These are phyloP conservation scores for Colletotrichum magnum DNA, from an alignment of 2,329 filamentous ascomycete species.

Conservation along the genomic window DNA sequence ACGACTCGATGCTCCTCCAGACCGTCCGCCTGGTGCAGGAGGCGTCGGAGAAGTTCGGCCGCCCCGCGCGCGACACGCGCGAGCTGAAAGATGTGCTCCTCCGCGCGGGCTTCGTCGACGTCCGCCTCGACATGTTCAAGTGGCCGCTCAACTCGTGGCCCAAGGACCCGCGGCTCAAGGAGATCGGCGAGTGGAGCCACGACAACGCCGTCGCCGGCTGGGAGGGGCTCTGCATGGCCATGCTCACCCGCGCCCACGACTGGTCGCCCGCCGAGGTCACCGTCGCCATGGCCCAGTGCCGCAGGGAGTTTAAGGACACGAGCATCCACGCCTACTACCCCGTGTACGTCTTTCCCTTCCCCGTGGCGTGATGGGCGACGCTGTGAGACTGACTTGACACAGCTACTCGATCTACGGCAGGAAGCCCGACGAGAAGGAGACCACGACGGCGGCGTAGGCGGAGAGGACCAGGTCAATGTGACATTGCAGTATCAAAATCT, in stretches of 20 bases:
- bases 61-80: not conserved
- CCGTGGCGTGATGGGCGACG: too few species aligned
- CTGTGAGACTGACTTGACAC: too few species aligned
- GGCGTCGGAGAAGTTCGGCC: not conserved
- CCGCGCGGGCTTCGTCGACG: not conserved
- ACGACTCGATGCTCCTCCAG: slow-evolving; percentile 44
- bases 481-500: too few species aligned
- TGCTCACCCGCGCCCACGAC: not conserved
- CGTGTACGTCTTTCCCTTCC: not conserved
- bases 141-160: slow-evolving; percentile 12
- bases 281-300: not conserved
- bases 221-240: not conserved
- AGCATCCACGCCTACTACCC: not conserved
- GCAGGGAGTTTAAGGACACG: not conserved
- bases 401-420: too few species aligned
- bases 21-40: slow-evolving; percentile 50
- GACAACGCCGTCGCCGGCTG: not conserved
- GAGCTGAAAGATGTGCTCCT: not conserved
- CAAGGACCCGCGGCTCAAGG: not conserved
- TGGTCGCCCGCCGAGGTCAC: not conserved
- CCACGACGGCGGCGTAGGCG: too few species aligned
- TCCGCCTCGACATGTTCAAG: not conserved
- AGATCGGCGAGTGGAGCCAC: slow-evolving; percentile 1
- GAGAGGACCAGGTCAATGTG: too few species aligned
- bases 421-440: too few species aligned